A percentile compares a stretch with the other conserved stretches of the same genome.
Conservation (phyloP, 225 moss, liverwort and hornwort genomes). For the Physcomitrellopsis africana region DNA sequence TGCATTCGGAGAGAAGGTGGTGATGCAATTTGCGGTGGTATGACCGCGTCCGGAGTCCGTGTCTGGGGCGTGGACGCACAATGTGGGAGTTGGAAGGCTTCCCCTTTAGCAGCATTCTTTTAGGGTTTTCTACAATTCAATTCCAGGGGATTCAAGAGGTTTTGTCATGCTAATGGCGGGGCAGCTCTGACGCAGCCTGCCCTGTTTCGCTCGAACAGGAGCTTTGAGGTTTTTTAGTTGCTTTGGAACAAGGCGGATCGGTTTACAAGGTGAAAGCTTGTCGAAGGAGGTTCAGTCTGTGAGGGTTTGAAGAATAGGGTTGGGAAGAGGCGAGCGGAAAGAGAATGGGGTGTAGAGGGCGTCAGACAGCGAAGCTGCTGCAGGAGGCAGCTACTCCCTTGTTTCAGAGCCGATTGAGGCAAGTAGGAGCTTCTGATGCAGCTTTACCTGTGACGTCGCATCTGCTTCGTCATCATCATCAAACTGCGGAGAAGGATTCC, state of each 20-base stretch:
- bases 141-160: no score
- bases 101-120: no score
- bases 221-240: background rate
- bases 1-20: no score
- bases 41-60: no score
- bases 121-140: no score
- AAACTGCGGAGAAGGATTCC: constrained; percentile 8
- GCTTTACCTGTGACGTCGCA: constrained; percentile 30
- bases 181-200: constrained; percentile 1
- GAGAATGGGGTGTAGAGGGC: constrained; percentile 49
- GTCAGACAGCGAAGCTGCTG: constrained; percentile 59
- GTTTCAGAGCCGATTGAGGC: constrained; percentile 32
- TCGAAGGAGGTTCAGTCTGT: background rate
- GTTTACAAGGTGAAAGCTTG: background rate
- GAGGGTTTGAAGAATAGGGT: constrained; percentile 6
- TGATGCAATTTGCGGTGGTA: no score
- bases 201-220: background rate
- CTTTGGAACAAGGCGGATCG: background rate
- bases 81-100: no score
- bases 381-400: constrained; percentile 46
- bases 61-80: no score
- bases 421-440: constrained; percentile 11
- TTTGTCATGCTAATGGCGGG: constrained; percentile 18
- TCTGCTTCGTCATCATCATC: constrained; percentile 28
- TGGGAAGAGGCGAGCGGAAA: background rate